A percentile compares a stretch with the other conserved stretches of the same genome.
Evolutionary conservation across 2,329 filamentous ascomycete genomes (phyloP).

Genomic region (Cadophora luteo-olivacea): DNA sequence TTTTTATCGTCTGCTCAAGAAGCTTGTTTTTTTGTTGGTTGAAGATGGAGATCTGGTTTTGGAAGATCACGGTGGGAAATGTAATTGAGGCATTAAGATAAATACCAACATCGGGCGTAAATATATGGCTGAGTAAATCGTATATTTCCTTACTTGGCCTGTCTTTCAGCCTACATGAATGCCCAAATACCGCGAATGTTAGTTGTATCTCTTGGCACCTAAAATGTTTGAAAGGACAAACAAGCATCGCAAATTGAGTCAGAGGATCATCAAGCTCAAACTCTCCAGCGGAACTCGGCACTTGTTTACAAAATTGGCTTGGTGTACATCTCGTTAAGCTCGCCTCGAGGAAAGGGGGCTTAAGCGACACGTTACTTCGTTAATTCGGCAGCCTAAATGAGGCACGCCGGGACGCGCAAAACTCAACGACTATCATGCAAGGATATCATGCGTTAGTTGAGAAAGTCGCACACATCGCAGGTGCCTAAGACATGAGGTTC

Average conservation of each 20-base stretch:
- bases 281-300: not conserved
- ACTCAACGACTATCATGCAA: not conserved
- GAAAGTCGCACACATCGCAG: not conserved
- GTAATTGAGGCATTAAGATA: not conserved
- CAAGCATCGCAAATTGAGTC: not conserved
- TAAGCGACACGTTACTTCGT: slow-evolving; percentile 6
- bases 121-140: not conserved
- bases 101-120: not conserved
- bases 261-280: not conserved
- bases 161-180: not conserved
- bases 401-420: not conserved
- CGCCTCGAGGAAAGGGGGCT: not conserved
- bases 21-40: slow-evolving; percentile 10
- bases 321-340: not conserved
- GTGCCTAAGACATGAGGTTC: not conserved
- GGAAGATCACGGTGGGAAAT: not conserved
- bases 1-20: not conserved
- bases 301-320: not conserved
- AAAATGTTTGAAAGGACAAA: not conserved
- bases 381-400: slow-evolving; percentile 6
- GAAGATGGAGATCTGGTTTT: not conserved
- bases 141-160: not conserved
- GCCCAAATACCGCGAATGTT: not conserved
- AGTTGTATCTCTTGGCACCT: not conserved
- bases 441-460: not conserved